phyloP scores from a whole-genome alignment of 164 flowering plant genomes.

The Annona squamosa region DNA sequence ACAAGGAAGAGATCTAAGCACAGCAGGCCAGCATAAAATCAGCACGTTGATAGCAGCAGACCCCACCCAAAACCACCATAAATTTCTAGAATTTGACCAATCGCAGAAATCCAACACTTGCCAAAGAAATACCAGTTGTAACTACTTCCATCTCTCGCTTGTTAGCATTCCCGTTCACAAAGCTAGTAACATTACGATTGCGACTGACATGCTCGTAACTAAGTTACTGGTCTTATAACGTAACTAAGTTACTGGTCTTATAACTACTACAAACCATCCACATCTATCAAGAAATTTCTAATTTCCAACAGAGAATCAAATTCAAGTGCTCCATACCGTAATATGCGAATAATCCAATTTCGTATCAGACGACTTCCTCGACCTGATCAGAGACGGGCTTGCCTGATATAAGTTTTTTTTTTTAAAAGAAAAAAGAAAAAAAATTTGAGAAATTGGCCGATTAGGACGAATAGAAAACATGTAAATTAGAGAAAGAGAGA shows the following conservation, averaged over 20 bases:
- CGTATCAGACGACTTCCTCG: constrained; percentile 64
- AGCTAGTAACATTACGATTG: too few species aligned
- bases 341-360: constrained; percentile 95
- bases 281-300: not conserved
- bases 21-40: not conserved
- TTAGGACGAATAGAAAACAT: not conserved
- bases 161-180: too few species aligned
- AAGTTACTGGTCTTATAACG: too few species aligned
- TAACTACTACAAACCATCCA: not conserved
- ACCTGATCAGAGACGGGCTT: constrained; percentile 62
- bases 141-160: too few species aligned
- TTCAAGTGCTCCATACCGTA: constrained; percentile 42
- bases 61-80: too few species aligned
- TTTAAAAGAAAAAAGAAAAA: not conserved
- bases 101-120: too few species aligned
- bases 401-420: constrained; percentile 37
- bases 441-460: not conserved
- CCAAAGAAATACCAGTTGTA: too few species aligned
- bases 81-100: too few species aligned
- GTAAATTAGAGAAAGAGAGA: not conserved
- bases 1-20: not conserved
- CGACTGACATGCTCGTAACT: too few species aligned
- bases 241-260: too few species aligned
- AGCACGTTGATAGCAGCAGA: too few species aligned
- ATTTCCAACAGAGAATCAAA: not conserved